phyloP scores from a whole-genome alignment of 1,284 basidiomycete species.

The Gastroboletus turbinatus region DNA sequence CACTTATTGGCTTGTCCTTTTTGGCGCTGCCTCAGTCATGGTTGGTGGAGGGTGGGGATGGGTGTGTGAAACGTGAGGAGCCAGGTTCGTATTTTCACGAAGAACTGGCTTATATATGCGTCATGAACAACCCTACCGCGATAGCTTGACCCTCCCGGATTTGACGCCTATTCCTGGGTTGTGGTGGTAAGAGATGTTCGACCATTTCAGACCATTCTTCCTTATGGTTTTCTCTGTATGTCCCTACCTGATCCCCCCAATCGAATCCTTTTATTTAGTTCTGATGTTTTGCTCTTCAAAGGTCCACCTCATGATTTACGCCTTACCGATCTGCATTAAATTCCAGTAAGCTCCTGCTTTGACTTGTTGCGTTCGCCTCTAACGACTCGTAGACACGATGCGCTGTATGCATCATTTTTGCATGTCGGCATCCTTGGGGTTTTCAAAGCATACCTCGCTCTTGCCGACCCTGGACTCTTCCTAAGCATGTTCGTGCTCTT shows the following conservation, averaged over 20 bases:
- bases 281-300: constrained; percentile 36
- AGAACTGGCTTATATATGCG: neutral
- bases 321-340: constrained; percentile 83
- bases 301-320: constrained; percentile 85
- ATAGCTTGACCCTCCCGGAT: constrained; percentile 74
- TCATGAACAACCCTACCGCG: neutral
- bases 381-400: constrained; percentile 63
- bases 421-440: constrained; percentile 77
- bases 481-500: constrained; percentile 79
- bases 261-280: neutral
- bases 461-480: constrained; percentile 88
- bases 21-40: constrained; percentile 34
- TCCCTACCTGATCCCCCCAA: neutral
- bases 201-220: constrained; percentile 96
- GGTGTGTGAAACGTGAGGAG: constrained; percentile 80
- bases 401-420: constrained; percentile 78
- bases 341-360: constrained; percentile 59
- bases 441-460: constrained; percentile 92
- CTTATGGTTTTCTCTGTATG: constrained; percentile 91
- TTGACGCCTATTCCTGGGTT: constrained; percentile 92
- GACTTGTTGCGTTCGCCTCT: neutral
- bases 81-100: constrained; percentile 57
- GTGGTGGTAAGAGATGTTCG: constrained; percentile 99
- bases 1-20: constrained; percentile 49
- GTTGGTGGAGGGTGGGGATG: constrained; percentile 62